These are phyloP conservation scores for Coprinopsis marcescibilis DNA, from an alignment of 768 basidiomycete genomes.

Conservation along the genomic window DNA sequence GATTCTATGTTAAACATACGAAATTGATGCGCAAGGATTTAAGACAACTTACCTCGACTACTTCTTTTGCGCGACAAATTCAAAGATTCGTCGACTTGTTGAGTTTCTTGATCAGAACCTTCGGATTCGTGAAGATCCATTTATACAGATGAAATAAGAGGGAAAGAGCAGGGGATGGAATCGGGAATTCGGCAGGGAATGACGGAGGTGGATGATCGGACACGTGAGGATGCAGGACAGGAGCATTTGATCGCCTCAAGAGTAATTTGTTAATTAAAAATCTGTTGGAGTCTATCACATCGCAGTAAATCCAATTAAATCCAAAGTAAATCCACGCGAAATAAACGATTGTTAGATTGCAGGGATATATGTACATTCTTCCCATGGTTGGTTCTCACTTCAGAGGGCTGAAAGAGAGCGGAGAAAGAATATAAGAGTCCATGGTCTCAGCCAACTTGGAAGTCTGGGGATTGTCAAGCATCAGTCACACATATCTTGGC, in stretches of 20 bases:
- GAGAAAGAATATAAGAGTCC: conserved; percentile 80
- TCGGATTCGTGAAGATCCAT: conserved; percentile 62
- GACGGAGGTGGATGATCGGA: no score
- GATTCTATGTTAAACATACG: conserved; percentile 11
- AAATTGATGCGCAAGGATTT: not conserved
- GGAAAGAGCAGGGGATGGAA: conserved; percentile 13
- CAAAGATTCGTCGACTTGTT: conserved; percentile 30
- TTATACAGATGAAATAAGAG: no score
- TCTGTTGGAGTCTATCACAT: no score
- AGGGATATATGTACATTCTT: not conserved
- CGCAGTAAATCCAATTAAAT: no score
- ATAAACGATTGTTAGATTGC: not conserved
- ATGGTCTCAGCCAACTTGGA: conserved; percentile 80
- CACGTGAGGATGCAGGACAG: no score
- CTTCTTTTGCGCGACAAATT: conserved; percentile 51
- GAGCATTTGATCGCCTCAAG: no score
- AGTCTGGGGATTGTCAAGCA: conserved; percentile 48
- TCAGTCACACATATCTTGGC: conserved; percentile 10
- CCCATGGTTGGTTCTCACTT: conserved; percentile 54
- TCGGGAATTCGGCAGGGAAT: conserved; percentile 6
- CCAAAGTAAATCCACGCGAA: no score
- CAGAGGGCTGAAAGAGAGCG: conserved; percentile 79
- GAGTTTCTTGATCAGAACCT: conserved; percentile 50
- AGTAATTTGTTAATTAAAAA: no score
- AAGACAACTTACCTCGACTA: conserved; percentile 44